A percentile compares a stretch with the other conserved stretches of the same genome.
These are phyloP conservation scores for Kwoniella heveanensis DNA, from an alignment of 768 basidiomycete species.

Conservation along the genomic window DNA sequence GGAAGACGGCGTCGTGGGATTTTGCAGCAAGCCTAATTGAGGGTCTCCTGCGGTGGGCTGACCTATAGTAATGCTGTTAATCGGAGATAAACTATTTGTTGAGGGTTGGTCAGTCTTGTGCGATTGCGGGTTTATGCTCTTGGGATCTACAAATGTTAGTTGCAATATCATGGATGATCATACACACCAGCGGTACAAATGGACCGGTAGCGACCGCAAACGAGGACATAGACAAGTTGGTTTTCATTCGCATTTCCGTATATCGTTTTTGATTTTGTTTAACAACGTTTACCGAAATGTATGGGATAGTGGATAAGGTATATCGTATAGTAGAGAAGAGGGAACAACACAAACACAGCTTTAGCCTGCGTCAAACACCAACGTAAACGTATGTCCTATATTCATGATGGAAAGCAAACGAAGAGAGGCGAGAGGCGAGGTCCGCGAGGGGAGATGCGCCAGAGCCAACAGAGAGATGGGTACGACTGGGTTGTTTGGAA, in stretches of 20 bases:
- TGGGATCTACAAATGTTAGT: not conserved
- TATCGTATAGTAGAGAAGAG: conserved; percentile 53
- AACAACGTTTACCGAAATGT: conserved; percentile 12
- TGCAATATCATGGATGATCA: too few relatives aligned
- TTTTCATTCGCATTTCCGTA: conserved; percentile 9
- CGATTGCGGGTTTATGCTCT: not conserved
- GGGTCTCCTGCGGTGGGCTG: not conserved
- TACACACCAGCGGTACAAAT: too few relatives aligned
- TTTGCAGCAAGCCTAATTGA: too few relatives aligned
- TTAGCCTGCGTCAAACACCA: conserved; percentile 77
- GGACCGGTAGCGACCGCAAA: too few relatives aligned
- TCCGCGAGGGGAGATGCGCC: too few relatives aligned
- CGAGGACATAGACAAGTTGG: not conserved
- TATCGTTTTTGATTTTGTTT: conserved; percentile 2
- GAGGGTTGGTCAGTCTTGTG: not conserved
- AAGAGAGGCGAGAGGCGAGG: conserved; percentile 8
- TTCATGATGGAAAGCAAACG: not conserved
- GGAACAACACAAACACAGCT: conserved; percentile 57
- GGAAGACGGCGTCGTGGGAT: too few relatives aligned
- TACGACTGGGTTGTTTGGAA: conserved; percentile 12
- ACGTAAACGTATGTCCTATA: conserved; percentile 59
- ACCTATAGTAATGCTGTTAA: not conserved
- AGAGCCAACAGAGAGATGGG: too few relatives aligned
- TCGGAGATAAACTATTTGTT: not conserved
- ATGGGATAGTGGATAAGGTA: conserved; percentile 1